Evolutionary conservation across 164 flowering plant genomes (phyloP), one percentile per base, ranked within the genome.

Genomic region (Aristolochia fimbriata): DNA sequence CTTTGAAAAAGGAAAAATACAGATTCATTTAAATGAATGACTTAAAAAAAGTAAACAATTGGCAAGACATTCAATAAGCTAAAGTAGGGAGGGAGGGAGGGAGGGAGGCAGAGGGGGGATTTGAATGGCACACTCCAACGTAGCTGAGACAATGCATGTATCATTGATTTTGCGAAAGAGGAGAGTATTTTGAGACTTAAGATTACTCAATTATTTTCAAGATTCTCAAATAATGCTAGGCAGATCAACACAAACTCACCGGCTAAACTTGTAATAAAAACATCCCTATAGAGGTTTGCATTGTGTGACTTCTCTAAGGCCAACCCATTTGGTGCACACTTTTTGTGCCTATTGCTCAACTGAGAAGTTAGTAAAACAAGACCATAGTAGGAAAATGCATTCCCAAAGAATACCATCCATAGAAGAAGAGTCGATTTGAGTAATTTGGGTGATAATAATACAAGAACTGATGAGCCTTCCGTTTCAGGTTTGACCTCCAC

Each of bases 301-400:
- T 63, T 73, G 13, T 66, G 57, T 16, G 74, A 58, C 12, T 52
- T 67, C n/a, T 71, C 65, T 25, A 71, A 68, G 19, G 66, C 67
- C 63, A 72, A 14, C 14, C 62, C 16, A 41, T 43, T 46, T 47
- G 76, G 48, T 13, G 6, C 4, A 57, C 96, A 91, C 55, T 60
- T 75, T 58, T 68, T 73, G 20, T 62, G 59, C 25, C 68, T 71
- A 60, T 48, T 76, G 79, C 73, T 83, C 58, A 91, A 69, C 74
- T 80, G 80, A 37, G 96, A 73, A 33, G 96, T 88, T 73, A 94
- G 77, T 75, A 94, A 69, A 37, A 91, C 94, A 22, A 94, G 80
- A 55, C 99, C 99, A 70, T 91, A 88, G 71, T 94, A 94, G 8
- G 93, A 73, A 71, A 94, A 91, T 58, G 97, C 83, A 77, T 91